Base-by-base conservation (phyloP, 192 early-diverging fungal genomes). In the Rhizophagus clarus region DNA sequence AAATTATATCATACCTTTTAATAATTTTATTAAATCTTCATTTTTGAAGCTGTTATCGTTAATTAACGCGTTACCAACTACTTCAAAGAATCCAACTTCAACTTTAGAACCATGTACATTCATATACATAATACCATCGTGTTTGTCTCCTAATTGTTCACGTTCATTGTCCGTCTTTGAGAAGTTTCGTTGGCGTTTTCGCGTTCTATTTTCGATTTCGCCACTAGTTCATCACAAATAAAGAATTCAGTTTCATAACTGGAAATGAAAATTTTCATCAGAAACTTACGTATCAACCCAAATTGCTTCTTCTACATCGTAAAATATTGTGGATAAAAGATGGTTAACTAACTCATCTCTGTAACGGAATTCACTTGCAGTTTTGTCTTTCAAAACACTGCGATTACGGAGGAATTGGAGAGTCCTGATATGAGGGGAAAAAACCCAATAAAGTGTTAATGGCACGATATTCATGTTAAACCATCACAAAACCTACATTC, bases 61-160 rank as follows among this genome's bases (percentile, higher is more conserved):
- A 12, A 24, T 75, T 61, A 75, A 75, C 10, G 73, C 73, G 40
- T 75, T 75, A 10, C 56, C 56, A 0, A 61, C 73, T 34, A 75
- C 73, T 75, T 75, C 73, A 2, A 75, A 42, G 32, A 75, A 75
- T n/a, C 73, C 29, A 12, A 75, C 56, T 62, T 61, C 56, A 31
- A 75, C 34, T 34, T 37, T 40, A 32, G 37, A 24, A 34, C 73
- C 73, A 28, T 61, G 73, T 75, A 75, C 22, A 34, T 75, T 61
- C 73, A 75, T 61, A 61, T 75, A 75, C 61, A 75, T 31, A 34
- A 75, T n/a, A 42, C 73, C 56, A 34, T 75, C 73, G 10, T 75
- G 56, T 75, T 75, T 75, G 28, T 75, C 73, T 26, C 73, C 73
- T 34, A 75, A 28, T 75, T 29, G 32, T 75, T 24, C 73, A 32